Base-by-base conservation (phyloP, 2,329 filamentous ascomycete genomes). In the Ramichloridium luteum region DNA sequence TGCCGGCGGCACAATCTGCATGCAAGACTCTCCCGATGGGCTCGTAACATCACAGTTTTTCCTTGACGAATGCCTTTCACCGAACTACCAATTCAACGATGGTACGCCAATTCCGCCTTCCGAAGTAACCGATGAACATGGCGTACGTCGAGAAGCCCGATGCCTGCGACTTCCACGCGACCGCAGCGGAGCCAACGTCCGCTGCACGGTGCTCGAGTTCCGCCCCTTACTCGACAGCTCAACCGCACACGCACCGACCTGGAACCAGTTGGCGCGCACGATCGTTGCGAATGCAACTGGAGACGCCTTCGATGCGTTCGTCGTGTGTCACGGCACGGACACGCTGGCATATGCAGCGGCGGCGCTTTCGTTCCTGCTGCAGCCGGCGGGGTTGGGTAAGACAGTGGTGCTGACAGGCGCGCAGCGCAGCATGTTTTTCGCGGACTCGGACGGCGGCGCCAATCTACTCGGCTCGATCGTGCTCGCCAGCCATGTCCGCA, bases 321-420 rank as follows among this genome's bases (percentile, higher is more conserved):
- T 93, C 13, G 76, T 93, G 25, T 73, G 93, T 18, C 85, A 93
- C 56, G 85, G 85, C 38, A 93, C 85, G 5, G 85, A 93, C 58
- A 92, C 82, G 27, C 65, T 93, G 31, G 81, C 62, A 3, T 93
- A 93, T 59, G 90, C 84, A 4, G 81, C 81, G 39, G 92, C 84
- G 4, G 86, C 86, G 3, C 66, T 94, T 36, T 90, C 82, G 45
- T 94, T 93, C 61, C 93, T 93, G 82, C 72, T 93, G 54, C 72
- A 80, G 49, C 40, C 46, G 14, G 84, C 92, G 50, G 20, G 20
- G 8, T 67, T 94, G 10, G 85, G 84, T 30, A 94, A 93, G 62
- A 83, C 86, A 2, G 82, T 93, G 17, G 78, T 94, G 33, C 65
- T 94, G 29, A 94, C 86, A 3, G 65, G 64, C 20, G 65, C 61